Base-by-base conservation (phyloP, 2,329 filamentous ascomycete species). In the Verticillium tricorpus region DNA sequence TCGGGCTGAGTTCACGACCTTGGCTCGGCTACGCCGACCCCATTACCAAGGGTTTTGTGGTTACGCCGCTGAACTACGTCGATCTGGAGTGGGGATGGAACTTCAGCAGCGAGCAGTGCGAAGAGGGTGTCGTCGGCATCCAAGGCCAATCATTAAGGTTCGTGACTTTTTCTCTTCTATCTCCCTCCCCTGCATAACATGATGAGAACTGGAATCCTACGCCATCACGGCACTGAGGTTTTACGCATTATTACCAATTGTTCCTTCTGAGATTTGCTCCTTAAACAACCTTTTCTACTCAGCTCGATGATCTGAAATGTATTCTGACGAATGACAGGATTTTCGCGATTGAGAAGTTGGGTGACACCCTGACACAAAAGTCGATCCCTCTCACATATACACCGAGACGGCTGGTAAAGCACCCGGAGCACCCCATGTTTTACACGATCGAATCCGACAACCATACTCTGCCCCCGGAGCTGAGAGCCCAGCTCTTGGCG, bases 361-460 rank as follows among this genome's bases (percentile, higher is more conserved):
- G 90, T 54, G 91, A 93, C 66, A 96, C 93, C 58, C 83, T 97
- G 62, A 88, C 95, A 34, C 92, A 96, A 73, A 91, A 95, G 71
- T 90, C 89, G 0, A 91, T 97, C 65, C 86, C 92, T 8, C 82
- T 99, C 25, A 89, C 90, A 28, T 96, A 99, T 73, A 99, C 95
- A 0, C 95, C 96, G 2, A 89, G 92, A 63, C 89, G 89, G 68
- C 89, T 99, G 69, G 85, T 93, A 34, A 91, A 92, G 66, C 92
- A 98, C 71, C 94, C 94, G 0, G 91, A 95, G 5, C 85, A 92
- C 59, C 89, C 92, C 17, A 83, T 96, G 28, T 99, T 97, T 74
- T 99, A 98, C 72, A 93, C 94, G 7, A 92, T 97, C 59, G 92
- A 97, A 77, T 86, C 93, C 12, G 96, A 99, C 67, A 96, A 95